phyloP scores from a whole-genome alignment of 2,329 filamentous ascomycete species.

The Botrytis hyacinthi region DNA sequence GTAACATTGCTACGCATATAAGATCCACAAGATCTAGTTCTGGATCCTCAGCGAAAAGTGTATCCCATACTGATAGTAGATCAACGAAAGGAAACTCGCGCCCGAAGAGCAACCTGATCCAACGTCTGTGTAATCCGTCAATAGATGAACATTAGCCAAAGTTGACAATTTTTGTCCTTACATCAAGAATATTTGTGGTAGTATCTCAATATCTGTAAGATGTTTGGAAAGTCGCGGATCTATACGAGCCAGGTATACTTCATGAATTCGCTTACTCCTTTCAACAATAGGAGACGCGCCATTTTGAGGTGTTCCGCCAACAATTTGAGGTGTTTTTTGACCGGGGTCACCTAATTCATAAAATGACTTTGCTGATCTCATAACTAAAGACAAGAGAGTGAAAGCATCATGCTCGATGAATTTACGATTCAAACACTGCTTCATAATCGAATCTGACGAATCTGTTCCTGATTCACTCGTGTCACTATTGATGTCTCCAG shows the following conservation, averaged over 20 bases:
- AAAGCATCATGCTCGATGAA: slow-evolving; percentile 92
- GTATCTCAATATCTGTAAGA: slow-evolving; percentile 76
- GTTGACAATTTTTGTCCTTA: slow-evolving; percentile 43
- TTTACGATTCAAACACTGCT: slow-evolving; percentile 65
- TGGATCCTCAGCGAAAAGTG: slow-evolving; percentile 82
- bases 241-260: slow-evolving; percentile 71
- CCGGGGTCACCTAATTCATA: slow-evolving; percentile 61
- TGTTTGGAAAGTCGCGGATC: slow-evolving; percentile 84
- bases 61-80: slow-evolving; percentile 83
- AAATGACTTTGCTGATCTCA: slow-evolving; percentile 83
- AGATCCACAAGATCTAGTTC: slow-evolving; percentile 78
- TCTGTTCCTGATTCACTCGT: slow-evolving; percentile 37
- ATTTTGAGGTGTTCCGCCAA: slow-evolving; percentile 30
- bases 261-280: slow-evolving; percentile 83
- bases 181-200: slow-evolving; percentile 98
- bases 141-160: not conserved
- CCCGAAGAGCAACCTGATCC: slow-evolving; percentile 90
- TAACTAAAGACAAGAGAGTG: slow-evolving; percentile 77
- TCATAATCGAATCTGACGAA: slow-evolving; percentile 42
- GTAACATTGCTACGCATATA: slow-evolving; percentile 90
- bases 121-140: slow-evolving; percentile 51
- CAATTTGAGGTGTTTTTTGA: slow-evolving; percentile 41
- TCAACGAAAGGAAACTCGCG: slow-evolving; percentile 90
- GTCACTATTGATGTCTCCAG: slow-evolving; percentile 27
- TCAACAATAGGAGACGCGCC: slow-evolving; percentile 72